Base-by-base conservation (phyloP, 768 basidiomycete genomes). In the Phaeolepiota aurea region DNA sequence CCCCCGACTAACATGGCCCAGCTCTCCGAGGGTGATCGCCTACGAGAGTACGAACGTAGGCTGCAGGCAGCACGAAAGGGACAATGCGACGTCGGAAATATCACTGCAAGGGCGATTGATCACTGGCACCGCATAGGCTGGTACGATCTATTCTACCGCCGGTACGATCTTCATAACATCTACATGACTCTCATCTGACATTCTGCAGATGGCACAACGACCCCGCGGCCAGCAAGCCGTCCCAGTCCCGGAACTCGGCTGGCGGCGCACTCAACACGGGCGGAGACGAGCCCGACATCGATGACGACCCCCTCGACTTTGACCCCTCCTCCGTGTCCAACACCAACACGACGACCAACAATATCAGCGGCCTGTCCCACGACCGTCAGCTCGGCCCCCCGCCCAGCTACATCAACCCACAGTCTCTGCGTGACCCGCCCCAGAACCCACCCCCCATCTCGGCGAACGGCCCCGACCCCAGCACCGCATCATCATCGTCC, bases 71-170 rank as follows among this genome's bases (percentile, higher is more conserved):
- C 84, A 0, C 74, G 79, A 40, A 78, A 79, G 49, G 68, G 68
- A 18, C 76, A 76, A 3, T 77, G 76, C 44, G 82, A 85, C 45
- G 76, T 87, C 11, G 85, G 82, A 4, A 87, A 81, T 49, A 69
- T 88, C 40, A 80, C 70, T 32, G 76, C 82, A 14, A 71, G 83
- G 44, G 80, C 79, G 2, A 73, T 88, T 44, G 85, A 87, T 49
- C 80, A 85, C 44, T 88, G 85, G 85, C 81, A 83, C 50, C 71
- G 76, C 42, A 69, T 71, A 22, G 83, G 83, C 12, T 87, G 85
- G 85, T 88, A 85, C 52, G 68, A 68, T 9, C 63, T 86, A 16
- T 88, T 88, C 57, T 78, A 77, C 57, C 67, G 68, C 49, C 70
- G 85, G 80, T 82, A 46, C 15, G 63, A 7, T 5, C 43, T 23